Evolutionary conservation across 2,329 filamentous ascomycete species (phyloP), one percentile per base, ranked within the genome.

Genomic region (Colletotrichum sojae): DNA sequence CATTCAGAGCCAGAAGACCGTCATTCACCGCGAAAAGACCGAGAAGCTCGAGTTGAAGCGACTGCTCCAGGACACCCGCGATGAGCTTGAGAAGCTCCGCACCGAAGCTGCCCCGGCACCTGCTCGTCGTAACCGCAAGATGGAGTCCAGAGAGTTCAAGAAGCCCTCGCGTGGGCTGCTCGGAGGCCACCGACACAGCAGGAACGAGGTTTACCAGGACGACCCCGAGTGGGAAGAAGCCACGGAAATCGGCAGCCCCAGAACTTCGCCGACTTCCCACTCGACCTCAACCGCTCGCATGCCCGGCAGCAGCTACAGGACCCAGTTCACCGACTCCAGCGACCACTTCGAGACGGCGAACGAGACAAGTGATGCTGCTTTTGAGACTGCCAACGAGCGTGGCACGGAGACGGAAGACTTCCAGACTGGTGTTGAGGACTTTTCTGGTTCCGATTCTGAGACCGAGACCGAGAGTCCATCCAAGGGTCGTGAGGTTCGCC

Each of bases 11-110:
- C 89, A 98, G 74, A 94, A 97, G 81, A 94, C 92, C 79, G 97
- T 95, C 75, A 93, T 98, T 54, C 95, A 99, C 79, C 92, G 96
- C 40, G 96, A 99, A 80, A 99, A 98, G 90, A 98, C 95, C 0
- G 96, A 99, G 80, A 99, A 98, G 85, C 89, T 98, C 31, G 96
- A 99, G 81, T 88, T 98, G 62, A 95, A 94, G 81, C 92, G 95
- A 69, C 94, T 99, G 88, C 89, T 98, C 36, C 95, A 98, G 82
- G 96, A 99, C 76, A 92, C 95, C 25, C 91, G 95, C 43, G 96
- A 99, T 77, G 96, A 99, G 76, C 83, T 99, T 31, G 96, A 92
- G 76, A 86, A 94, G 79, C 81, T 89, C 54, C 88, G 90, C 69
- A 89, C 84, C 65, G 87, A 89, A 39, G 82, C 81, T 54, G 77